A percentile compares a stretch with the other conserved stretches of the same genome.
Evolutionary conservation across 352 stramenopile species (phyloP).

Genomic region (Phytophthora cactorum): DNA sequence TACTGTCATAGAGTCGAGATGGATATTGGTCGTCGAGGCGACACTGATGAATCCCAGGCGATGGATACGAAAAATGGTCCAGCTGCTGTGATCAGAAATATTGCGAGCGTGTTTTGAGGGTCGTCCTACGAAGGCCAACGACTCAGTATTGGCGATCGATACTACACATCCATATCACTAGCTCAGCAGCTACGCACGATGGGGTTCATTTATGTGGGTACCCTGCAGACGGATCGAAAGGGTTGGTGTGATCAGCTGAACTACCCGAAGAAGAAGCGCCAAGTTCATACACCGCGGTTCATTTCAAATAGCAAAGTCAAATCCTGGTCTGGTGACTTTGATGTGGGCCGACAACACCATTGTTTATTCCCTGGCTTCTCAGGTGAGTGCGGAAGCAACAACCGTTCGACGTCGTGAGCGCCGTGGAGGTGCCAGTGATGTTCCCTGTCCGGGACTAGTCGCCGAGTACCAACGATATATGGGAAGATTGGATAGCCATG

Average conservation of each 20-base stretch:
- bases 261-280: not conserved
- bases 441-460: not conserved
- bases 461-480: not conserved
- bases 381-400: not conserved
- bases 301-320: not conserved
- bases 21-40: not conserved
- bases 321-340: not conserved
- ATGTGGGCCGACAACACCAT: slow-evolving; percentile 2
- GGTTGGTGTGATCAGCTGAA: slow-evolving; percentile 6
- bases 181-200: slow-evolving; percentile 5
- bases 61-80: slow-evolving; percentile 3
- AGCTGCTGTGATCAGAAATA: slow-evolving; percentile 4
- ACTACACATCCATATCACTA: not conserved
- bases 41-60: not conserved
- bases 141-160: not conserved
- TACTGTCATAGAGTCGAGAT: not conserved
- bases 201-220: slow-evolving; percentile 2
- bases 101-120: not conserved
- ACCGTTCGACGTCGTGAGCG: not conserved
- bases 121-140: not conserved
- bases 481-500: not conserved
- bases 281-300: not conserved
- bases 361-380: slow-evolving; percentile 2
- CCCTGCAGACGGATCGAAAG: not conserved
- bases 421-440: not conserved